phyloP scores from a whole-genome alignment of 2,329 filamentous ascomycete species.

The Stachybotrys chartarum region DNA sequence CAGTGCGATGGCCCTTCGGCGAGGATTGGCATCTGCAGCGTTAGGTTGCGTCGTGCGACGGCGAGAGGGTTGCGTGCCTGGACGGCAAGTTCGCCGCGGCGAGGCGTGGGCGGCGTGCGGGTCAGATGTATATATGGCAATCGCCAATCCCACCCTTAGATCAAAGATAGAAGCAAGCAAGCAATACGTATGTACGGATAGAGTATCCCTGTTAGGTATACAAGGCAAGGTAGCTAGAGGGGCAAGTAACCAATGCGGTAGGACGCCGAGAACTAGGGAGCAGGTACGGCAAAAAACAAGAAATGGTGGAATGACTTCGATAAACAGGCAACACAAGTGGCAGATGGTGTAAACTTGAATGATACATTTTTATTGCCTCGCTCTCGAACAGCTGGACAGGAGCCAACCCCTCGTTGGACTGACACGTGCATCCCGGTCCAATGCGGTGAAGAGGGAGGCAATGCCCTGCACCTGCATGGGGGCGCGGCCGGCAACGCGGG shows the following conservation, averaged over 20 bases:
- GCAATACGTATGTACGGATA: neutral
- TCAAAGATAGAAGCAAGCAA: neutral
- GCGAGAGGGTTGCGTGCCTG: neutral
- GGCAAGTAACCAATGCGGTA: too few species aligned
- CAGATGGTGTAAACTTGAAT: neutral
- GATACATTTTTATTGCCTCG: neutral
- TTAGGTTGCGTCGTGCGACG: neutral
- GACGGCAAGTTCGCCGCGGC: neutral
- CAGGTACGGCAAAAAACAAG: too few species aligned
- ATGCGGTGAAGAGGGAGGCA: neutral
- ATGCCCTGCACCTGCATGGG: neutral
- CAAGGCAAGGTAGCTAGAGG: neutral
- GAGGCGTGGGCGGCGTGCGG: neutral
- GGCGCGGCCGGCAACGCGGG: neutral
- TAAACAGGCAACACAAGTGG: neutral
- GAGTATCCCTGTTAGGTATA: neutral
- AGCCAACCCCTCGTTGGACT: slow-evolving; percentile 15
- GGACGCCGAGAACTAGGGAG: too few species aligned
- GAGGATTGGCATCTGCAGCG: neutral
- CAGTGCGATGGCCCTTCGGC: neutral
- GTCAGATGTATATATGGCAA: neutral
- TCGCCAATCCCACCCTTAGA: neutral
- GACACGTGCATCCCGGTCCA: slow-evolving; percentile 23
- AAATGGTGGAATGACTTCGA: too few species aligned
- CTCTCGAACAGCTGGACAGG: neutral